A percentile compares a stretch with the other conserved stretches of the same genome.
phyloP scores from a whole-genome alignment of 768 basidiomycete species.

The Macrolepiota albuminosa region DNA sequence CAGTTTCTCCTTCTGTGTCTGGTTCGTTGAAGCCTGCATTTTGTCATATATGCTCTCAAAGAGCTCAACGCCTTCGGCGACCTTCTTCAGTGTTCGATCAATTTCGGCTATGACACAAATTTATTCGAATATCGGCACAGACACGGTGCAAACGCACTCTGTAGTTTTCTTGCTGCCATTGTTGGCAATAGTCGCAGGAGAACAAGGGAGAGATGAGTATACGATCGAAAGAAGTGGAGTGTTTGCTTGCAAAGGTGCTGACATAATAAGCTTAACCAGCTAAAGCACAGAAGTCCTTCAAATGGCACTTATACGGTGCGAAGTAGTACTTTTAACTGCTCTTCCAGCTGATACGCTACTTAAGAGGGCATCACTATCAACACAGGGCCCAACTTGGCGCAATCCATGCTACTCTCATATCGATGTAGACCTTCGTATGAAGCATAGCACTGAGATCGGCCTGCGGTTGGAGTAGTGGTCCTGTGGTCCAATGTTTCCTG shows the following conservation, averaged over 20 bases:
- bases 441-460: no score
- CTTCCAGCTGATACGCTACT: no score
- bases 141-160: conserved; percentile 45
- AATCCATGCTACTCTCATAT: no score
- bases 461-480: no score
- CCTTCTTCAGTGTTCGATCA: conserved; percentile 97
- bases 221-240: conserved; percentile 3
- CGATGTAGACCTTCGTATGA: no score
- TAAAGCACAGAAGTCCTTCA: no score
- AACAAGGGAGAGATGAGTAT: conserved; percentile 7
- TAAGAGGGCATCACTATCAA: no score
- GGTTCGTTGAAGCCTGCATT: conserved; percentile 93
- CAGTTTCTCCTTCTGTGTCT: conserved; percentile 56
- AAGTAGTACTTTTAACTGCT: no score
- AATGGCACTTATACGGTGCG: no score
- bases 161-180: conserved; percentile 91
- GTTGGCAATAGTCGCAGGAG: conserved; percentile 22
- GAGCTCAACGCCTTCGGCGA: conserved; percentile 90
- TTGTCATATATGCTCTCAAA: conserved; percentile 97
- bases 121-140: not conserved
- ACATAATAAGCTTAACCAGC: conserved; percentile 12
- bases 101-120: conserved; percentile 73
- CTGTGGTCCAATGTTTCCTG: no score
- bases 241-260: conserved; percentile 22
- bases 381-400: no score